Base-by-base conservation (phyloP, 129 eudicot species). In the Artemisia argyi region DNA sequence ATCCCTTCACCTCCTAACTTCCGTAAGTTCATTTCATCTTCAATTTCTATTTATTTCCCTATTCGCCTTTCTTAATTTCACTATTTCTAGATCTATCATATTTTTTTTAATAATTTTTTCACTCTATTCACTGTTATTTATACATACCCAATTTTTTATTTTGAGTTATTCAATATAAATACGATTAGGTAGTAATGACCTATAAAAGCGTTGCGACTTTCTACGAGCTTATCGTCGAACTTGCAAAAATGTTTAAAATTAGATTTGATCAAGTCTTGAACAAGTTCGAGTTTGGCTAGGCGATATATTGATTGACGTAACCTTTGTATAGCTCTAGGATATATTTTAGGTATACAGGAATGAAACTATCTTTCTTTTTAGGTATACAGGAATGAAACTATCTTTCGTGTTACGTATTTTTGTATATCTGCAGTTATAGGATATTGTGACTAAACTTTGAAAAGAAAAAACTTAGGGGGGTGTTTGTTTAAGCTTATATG, bases 21-120 rank as follows among this genome's bases (percentile, higher is more conserved):
- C 56, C 11, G 75, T 73, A 76, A 68, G 56, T 50, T 68, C 61
- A 16, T 59, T 49, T 68, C 44, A 32, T 60, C 30, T 17, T 9
- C 19, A 30, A 30, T 49, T 51, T 50, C 17, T 7, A 18, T 68
- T 58, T 44, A 4, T 67, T 3, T 46, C 30, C 4, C 26, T 17
- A 22, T 11, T 39, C 57, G 19, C 18, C 26, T 24, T 32, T 10
- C 39, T 32, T 47, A 46, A 51, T 14, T 49, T 49, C 14, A 49
- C 75, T 13, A 14, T 28, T 11, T 32, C 22, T 76, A 67, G 80
- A 68, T 76, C 75, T 11, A 15, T 68, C 47, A 24, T 68, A 63
- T 60, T 9, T 47, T 58, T n/a, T 1, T 28, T 14, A 19, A 39
- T 63, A 7, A 9, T 56, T 18, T 35, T 35, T 35, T 35, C 9